Conservation (phyloP, 495 filamentous ascomycete genomes). For the Xeromyces bisporus region DNA sequence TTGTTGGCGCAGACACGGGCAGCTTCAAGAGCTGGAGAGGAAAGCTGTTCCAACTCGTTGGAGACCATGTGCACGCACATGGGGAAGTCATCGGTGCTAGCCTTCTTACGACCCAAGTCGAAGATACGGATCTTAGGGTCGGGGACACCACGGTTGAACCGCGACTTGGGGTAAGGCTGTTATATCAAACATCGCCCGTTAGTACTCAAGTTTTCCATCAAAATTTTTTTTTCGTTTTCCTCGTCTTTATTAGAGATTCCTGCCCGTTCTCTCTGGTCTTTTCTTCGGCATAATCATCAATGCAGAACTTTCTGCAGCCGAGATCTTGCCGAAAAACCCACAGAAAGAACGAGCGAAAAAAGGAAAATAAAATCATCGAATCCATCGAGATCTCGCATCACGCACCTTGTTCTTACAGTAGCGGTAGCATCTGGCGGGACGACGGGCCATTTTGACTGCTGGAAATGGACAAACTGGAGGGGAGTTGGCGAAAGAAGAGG, state of each 20-base stretch:
- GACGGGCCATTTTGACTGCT: slow-evolving; percentile 86
- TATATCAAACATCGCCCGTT: slow-evolving; percentile 6
- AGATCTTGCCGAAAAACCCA: too few species aligned
- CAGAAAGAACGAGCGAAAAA: slow-evolving; percentile 4
- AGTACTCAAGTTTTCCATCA: neutral
- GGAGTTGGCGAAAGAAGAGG: too few species aligned
- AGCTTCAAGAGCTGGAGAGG: slow-evolving; percentile 95
- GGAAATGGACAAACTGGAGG: slow-evolving; percentile 37
- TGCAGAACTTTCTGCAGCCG: too few species aligned
- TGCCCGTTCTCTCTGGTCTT: too few species aligned
- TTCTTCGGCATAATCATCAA: too few species aligned
- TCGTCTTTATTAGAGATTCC: too few species aligned
- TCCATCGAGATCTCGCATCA: slow-evolving; percentile 7
- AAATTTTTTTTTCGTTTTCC: neutral
- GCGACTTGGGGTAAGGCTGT: slow-evolving; percentile 96
- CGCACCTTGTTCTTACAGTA: slow-evolving; percentile 99
- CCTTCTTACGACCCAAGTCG: slow-evolving; percentile 97
- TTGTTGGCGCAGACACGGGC: slow-evolving; percentile 99
- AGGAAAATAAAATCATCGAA: neutral
- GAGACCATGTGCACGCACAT: slow-evolving; percentile 96
- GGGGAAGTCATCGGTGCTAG: slow-evolving; percentile 96
- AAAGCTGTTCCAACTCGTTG: slow-evolving; percentile 99
- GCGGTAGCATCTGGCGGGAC: slow-evolving; percentile 97
- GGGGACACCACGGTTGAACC: slow-evolving; percentile 99
- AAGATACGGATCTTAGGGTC: slow-evolving; percentile 99